These are phyloP conservation scores for Saccharum hybrid DNA, from an alignment of 202 grass and related monocot species.

Conservation along the genomic window DNA sequence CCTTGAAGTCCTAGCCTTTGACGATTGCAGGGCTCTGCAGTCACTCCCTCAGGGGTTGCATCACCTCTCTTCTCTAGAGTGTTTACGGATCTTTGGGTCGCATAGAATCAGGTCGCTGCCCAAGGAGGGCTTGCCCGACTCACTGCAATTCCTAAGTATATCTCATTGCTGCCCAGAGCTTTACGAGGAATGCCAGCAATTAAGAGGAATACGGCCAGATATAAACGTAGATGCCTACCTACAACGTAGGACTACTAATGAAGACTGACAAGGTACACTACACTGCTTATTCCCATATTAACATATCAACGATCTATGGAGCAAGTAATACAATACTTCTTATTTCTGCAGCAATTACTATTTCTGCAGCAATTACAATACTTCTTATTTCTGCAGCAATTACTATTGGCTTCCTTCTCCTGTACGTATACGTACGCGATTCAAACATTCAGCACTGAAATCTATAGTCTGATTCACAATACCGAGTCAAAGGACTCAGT, in stretches of 20 bases:
- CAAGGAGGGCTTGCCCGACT: neutral
- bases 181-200: neutral
- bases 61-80: neutral
- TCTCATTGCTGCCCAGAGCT: neutral
- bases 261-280: neutral
- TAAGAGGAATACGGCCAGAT: neutral
- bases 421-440: too few relatives aligned
- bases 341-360: neutral
- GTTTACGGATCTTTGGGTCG: fast-evolving
- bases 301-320: neutral
- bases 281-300: neutral
- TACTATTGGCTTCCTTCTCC: too few relatives aligned
- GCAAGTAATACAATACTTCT: neutral
- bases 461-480: too few relatives aligned
- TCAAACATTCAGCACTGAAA: too few relatives aligned
- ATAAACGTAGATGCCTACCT: neutral
- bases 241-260: neutral
- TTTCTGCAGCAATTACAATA: neutral
- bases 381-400: neutral
- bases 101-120: neutral
- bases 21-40: fast-evolving
- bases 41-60: constrained; percentile 16
- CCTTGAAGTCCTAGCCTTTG: fast-evolving
- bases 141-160: neutral
- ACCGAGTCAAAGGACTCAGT: too few relatives aligned